Conservation (phyloP, 2,329 filamentous ascomycete species). For the Ophiostoma himal-ulmi region DNA sequence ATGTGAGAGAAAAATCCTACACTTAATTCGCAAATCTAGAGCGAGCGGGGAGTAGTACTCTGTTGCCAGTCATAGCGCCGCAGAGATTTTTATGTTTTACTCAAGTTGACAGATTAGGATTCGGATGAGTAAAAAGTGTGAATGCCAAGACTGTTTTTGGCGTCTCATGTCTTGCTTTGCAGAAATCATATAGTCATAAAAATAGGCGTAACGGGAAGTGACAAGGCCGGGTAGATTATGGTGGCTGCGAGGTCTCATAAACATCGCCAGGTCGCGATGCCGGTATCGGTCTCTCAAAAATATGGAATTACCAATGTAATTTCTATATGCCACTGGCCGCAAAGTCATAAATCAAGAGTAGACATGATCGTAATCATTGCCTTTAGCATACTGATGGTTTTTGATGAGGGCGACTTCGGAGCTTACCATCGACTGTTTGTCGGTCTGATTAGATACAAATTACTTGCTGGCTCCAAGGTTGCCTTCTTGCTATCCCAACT, state of each 20-base stretch:
- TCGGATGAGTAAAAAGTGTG: background rate
- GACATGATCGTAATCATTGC: background rate
- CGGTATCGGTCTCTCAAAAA: background rate
- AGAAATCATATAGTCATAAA: background rate
- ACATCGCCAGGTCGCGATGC: background rate
- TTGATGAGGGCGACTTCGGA: background rate
- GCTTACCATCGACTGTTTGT: background rate
- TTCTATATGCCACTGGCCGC: background rate
- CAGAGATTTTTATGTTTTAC: conserved; percentile 18
- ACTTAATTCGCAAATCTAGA: background rate
- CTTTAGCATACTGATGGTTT: background rate
- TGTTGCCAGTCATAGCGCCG: background rate
- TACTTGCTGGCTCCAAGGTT: background rate
- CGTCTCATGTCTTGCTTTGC: background rate
- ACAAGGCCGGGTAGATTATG: background rate
- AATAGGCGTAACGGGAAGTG: background rate
- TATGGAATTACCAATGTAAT: background rate
- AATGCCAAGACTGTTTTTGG: background rate
- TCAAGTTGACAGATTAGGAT: no score
- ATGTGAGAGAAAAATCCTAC: background rate
- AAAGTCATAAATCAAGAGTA: background rate
- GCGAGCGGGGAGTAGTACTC: background rate
- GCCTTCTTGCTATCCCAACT: background rate
- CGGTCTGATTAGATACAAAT: background rate
- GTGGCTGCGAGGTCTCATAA: background rate